Percentiles rank a stretch among this genome's conserved stretches.
These are phyloP conservation scores for Venturiaceae sp. DNA, from an alignment of 2,329 filamentous ascomycete species.

Conservation along the genomic window DNA sequence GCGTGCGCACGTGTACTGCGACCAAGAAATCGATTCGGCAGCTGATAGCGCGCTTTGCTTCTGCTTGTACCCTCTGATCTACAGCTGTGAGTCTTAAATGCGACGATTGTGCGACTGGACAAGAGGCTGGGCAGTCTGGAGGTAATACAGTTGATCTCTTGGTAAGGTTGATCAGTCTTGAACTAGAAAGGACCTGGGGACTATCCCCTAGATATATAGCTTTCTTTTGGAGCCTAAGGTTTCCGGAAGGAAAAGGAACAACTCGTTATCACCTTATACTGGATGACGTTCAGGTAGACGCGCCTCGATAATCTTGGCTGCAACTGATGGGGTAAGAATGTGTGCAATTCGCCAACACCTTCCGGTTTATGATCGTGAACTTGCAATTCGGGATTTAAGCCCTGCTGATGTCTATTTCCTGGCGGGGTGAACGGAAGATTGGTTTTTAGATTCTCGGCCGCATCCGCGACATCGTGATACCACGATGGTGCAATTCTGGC, in stretches of 20 bases:
- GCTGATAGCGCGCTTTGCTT: not conserved
- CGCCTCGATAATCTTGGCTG: not conserved
- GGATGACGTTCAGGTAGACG: not conserved
- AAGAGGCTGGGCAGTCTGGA: not conserved
- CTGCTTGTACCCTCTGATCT: not conserved
- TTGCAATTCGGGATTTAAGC: not conserved
- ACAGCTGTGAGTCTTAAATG: not conserved
- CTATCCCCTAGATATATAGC: not conserved
- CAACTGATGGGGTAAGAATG: not conserved
- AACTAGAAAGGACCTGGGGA: not conserved
- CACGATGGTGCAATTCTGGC: not conserved
- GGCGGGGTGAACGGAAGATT: not conserved
- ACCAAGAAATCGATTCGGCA: not conserved
- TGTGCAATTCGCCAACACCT: not conserved
- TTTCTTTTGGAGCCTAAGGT: not conserved
- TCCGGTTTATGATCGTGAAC: not conserved
- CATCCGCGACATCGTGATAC: not conserved
- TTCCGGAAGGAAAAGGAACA: not conserved
- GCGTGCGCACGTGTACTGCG: not conserved
- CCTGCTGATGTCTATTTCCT: not conserved
- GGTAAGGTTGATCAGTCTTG: not conserved
- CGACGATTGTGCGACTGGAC: not conserved
- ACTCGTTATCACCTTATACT: not conserved
- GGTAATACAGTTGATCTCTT: not conserved
- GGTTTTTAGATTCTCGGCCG: not conserved